These are phyloP conservation scores for Gryganskiella cystojenkinii DNA, from an alignment of 192 early-diverging fungal genomes.

Conservation along the genomic window DNA sequence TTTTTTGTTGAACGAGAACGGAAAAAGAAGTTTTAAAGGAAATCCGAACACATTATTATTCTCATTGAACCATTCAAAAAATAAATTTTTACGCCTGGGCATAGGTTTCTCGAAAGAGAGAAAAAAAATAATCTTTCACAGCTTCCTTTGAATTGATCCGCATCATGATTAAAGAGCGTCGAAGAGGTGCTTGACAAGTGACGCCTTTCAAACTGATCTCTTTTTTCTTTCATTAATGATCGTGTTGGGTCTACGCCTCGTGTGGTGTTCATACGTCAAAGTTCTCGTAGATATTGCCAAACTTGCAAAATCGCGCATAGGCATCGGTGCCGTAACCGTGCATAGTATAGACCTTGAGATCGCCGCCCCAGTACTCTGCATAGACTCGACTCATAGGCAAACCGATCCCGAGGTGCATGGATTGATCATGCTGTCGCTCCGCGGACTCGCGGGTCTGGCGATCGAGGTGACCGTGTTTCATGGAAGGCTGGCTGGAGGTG, in stretches of 20 bases:
- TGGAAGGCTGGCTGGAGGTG: background rate
- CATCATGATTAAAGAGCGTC: no score
- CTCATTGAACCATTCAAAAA: slow-evolving; percentile 9
- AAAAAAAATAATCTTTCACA: slow-evolving; percentile 7
- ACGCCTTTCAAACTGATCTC: no score
- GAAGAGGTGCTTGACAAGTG: no score
- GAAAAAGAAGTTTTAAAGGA: background rate
- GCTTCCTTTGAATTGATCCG: no score
- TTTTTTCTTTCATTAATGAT: no score
- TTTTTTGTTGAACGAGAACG: slow-evolving; percentile 7
- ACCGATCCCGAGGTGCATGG: slow-evolving; percentile 83
- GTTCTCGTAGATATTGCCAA: slow-evolving; percentile 76
- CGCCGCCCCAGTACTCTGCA: slow-evolving; percentile 96
- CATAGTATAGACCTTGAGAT: slow-evolving; percentile 81
- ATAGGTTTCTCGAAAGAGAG: slow-evolving; percentile 22
- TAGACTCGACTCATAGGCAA: slow-evolving; percentile 92
- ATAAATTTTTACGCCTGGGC: slow-evolving; percentile 17
- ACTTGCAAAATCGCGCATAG: slow-evolving; percentile 82
- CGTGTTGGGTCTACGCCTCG: no score
- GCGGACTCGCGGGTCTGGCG: no score
- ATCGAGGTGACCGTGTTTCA: slow-evolving; percentile 22
- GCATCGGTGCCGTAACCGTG: slow-evolving; percentile 93
- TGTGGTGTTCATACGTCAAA: slow-evolving; percentile 24
- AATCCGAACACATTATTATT: no score
- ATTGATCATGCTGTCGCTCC: slow-evolving; percentile 4